Evolutionary conservation across 2,329 filamentous ascomycete species (phyloP).

Genomic region (Exserohilum rostratum): DNA sequence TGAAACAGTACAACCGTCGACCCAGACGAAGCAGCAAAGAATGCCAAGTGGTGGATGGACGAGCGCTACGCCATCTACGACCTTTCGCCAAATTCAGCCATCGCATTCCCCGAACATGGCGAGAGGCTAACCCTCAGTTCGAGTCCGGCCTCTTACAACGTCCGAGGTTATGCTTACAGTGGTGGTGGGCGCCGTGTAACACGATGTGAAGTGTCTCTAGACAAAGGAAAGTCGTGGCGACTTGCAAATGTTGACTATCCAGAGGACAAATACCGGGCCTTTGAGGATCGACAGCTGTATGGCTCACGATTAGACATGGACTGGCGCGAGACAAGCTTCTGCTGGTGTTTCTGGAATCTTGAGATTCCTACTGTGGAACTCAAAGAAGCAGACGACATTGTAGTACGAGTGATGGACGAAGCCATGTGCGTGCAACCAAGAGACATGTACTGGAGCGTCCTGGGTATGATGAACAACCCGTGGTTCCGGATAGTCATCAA

Average conservation of each 20-base stretch:
- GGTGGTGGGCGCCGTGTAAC: conserved; percentile 86
- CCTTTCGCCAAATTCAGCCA: conserved; percentile 83
- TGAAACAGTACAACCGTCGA: conserved; percentile 71
- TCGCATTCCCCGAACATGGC: conserved; percentile 78
- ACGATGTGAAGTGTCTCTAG: conserved; percentile 80
- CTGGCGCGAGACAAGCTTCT: conserved; percentile 82
- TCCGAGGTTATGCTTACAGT: conserved; percentile 84
- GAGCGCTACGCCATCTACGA: conserved; percentile 94
- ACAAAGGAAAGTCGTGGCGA: conserved; percentile 81
- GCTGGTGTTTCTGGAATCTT: conserved; percentile 91
- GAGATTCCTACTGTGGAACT: conserved; percentile 69
- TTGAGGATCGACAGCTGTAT: conserved; percentile 68
- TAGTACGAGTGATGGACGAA: conserved; percentile 89
- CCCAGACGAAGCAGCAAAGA: conserved; percentile 76
- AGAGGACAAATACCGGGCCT: conserved; percentile 80
- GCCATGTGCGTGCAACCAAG: conserved; percentile 83
- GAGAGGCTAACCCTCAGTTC: conserved; percentile 64
- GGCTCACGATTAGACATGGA: conserved; percentile 80
- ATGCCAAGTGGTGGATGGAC: conserved; percentile 82
- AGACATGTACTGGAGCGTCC: conserved; percentile 94
- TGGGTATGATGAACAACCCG: conserved; percentile 98
- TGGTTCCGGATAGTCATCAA: conserved; percentile 86
- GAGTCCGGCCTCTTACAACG: conserved; percentile 63
- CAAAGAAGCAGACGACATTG: conserved; percentile 69
- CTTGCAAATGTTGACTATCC: conserved; percentile 80